Base-by-base conservation (phyloP, 306 rosid species). In the Gastrolobium bilobum region DNA sequence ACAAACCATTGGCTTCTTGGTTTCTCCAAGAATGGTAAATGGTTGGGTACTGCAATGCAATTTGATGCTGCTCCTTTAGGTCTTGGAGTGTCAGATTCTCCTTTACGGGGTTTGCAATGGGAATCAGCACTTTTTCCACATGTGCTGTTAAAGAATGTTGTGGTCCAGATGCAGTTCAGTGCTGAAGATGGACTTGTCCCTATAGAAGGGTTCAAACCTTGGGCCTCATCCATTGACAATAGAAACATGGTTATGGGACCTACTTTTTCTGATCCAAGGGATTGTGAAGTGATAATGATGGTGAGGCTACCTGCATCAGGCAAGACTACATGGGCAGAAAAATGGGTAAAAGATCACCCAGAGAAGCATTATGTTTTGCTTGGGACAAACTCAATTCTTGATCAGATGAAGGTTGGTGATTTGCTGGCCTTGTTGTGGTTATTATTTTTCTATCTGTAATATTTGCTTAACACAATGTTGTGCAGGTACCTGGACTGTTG, bases 271-370 rank as follows among this genome's bases (percentile, higher is more conserved):
- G 78, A 83, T 11, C 50, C 53, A 10, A 77, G 75, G 50, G 81
- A 76, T 37, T 86, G 90, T 88, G 94, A 88, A 79, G 75, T 88
- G 79, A 85, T 85, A 43, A 87, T 88, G 91, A 74, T 88, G 88
- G 91, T 88, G 75, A 92, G 89, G 7, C 71, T 88, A 43, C 91
- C 91, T 35, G 91, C 90, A 10, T 88, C 90, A 0, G 92, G 92
- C 4, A 91, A 91, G 78, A 91, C 86, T 77, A 89, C 91, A 2
- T 89, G 92, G 92, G 95, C 92, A 3, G 88, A 85, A 71, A 87
- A 79, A 62, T 87, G 90, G 90, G 80, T 57, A 50, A 84, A 74
- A 64, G 82, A 85, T 53, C 90, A 87, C 47, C 89, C 86, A 2
- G 88, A 87, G 61, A 88, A 87, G 80, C 91, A 84, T 39, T 87